A percentile compares a stretch with the other conserved stretches of the same genome.
Conservation (phyloP, 192 early-diverging fungal species). For the Linnemannia schmuckeri region DNA sequence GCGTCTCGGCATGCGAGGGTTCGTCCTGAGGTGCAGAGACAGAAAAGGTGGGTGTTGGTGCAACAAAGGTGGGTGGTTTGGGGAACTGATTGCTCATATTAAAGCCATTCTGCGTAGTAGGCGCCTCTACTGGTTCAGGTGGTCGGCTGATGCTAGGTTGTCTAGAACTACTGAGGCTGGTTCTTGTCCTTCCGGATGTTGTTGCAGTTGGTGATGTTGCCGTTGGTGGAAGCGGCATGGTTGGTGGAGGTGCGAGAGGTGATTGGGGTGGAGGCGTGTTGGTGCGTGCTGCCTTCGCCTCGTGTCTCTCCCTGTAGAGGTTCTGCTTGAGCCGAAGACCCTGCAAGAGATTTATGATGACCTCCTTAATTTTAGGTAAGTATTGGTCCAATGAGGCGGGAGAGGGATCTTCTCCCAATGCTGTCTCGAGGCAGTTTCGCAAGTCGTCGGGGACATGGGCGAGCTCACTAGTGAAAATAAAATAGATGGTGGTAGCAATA, state of each 20-base stretch:
- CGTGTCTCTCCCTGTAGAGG: constrained; percentile 52
- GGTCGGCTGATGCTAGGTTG: background rate
- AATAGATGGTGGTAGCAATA: background rate
- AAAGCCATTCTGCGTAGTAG: background rate
- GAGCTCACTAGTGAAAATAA: constrained; percentile 53
- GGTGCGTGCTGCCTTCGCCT: constrained; percentile 21
- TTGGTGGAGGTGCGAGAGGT: background rate
- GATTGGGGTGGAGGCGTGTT: background rate
- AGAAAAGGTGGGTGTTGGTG: constrained; percentile 13
- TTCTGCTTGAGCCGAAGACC: constrained; percentile 67
- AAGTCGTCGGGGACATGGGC: constrained; percentile 60
- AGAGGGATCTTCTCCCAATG: constrained; percentile 59
- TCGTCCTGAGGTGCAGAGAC: constrained; percentile 18
- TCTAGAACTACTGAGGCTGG: background rate
- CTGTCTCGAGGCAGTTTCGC: constrained; percentile 58
- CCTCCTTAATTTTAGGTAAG: constrained; percentile 65
- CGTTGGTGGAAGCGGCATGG: background rate
- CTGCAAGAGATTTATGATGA: constrained; percentile 65
- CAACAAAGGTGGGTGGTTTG: background rate
- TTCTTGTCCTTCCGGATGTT: background rate
- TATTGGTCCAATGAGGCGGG: constrained; percentile 60
- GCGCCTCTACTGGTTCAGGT: background rate
- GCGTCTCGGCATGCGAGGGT: constrained; percentile 29
- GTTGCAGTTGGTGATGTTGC: constrained; percentile 10
- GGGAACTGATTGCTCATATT: background rate